Conservation (phyloP, 352 stramenopile genomes). For the Vaucheria bursata region DNA sequence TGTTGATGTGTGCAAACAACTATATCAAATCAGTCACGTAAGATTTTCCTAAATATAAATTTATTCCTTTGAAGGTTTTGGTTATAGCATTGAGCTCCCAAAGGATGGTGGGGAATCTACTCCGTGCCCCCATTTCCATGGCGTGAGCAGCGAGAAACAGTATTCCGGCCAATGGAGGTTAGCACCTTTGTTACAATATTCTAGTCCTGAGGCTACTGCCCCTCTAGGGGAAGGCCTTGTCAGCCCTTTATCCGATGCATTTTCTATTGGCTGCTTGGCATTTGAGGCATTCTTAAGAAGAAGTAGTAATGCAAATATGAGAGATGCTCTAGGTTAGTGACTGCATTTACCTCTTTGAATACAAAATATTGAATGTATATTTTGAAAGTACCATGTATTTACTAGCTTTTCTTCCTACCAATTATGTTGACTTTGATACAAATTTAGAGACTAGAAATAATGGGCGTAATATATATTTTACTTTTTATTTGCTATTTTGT, state of each 20-base stretch:
- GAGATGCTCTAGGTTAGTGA: slow-evolving; percentile 23
- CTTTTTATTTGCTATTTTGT: too few relatives aligned
- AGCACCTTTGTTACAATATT: slow-evolving; percentile 35
- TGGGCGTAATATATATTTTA: too few relatives aligned
- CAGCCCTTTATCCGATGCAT: slow-evolving; percentile 29
- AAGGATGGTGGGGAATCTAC: slow-evolving; percentile 16
- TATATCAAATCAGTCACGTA: too few relatives aligned
- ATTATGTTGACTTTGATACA: too few relatives aligned
- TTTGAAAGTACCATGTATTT: too few relatives aligned
- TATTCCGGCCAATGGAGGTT: slow-evolving; percentile 37
- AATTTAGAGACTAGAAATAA: too few relatives aligned
- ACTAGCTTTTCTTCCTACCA: too few relatives aligned
- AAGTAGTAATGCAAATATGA: slow-evolving; percentile 26
- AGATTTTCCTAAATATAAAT: too few relatives aligned
- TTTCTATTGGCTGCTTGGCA: slow-evolving; percentile 27
- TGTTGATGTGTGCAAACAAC: too few relatives aligned
- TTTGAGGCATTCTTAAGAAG: not conserved
- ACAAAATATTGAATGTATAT: too few relatives aligned
- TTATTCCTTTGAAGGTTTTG: not conserved
- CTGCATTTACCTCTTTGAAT: not conserved
- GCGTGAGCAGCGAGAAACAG: slow-evolving; percentile 7
- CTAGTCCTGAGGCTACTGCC: slow-evolving; percentile 33
- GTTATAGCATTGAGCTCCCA: slow-evolving; percentile 38
- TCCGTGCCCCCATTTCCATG: slow-evolving; percentile 41
- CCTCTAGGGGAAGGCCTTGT: slow-evolving; percentile 28